These are phyloP conservation scores for Wallacemonas sp. DNA, from an alignment of 208 protist genomes.

Conservation along the genomic window DNA sequence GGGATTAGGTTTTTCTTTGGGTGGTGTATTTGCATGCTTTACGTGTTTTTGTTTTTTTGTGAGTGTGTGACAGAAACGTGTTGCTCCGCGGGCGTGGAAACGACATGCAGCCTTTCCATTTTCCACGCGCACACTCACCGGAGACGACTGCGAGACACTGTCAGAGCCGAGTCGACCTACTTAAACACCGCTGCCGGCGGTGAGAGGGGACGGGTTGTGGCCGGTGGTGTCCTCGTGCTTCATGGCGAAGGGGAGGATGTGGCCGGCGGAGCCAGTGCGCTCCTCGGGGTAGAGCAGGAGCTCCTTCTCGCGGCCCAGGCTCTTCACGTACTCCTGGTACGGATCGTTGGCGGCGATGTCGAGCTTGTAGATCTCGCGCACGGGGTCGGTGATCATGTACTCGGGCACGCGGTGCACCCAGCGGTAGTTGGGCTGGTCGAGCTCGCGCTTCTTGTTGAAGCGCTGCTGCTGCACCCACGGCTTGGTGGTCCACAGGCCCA, in stretches of 20 bases:
- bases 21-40: slow-evolving; percentile 5
- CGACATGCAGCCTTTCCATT: too few relatives aligned
- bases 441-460: slow-evolving; percentile 86
- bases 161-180: neutral
- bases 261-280: slow-evolving; percentile 43
- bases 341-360: slow-evolving; percentile 73
- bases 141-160: too few relatives aligned
- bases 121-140: too few relatives aligned
- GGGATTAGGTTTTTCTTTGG: slow-evolving; percentile 2
- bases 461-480: slow-evolving; percentile 83
- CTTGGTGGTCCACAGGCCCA: slow-evolving; percentile 79
- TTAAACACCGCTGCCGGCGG: slow-evolving; percentile 29
- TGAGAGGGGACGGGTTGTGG: slow-evolving; percentile 62
- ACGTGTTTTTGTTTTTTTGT: slow-evolving; percentile 9
- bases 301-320: slow-evolving; percentile 74
- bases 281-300: slow-evolving; percentile 45
- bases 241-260: slow-evolving; percentile 56
- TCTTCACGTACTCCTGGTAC: slow-evolving; percentile 78
- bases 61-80: neutral
- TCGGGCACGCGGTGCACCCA: slow-evolving; percentile 84
- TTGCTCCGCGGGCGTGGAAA: neutral
- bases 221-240: slow-evolving; percentile 56
- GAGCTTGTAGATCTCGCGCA: slow-evolving; percentile 69
- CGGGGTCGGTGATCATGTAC: slow-evolving; percentile 56
- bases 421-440: slow-evolving; percentile 79